Conservation (phyloP, 2,329 filamentous ascomycete genomes). For the Aspergillus melleus region DNA sequence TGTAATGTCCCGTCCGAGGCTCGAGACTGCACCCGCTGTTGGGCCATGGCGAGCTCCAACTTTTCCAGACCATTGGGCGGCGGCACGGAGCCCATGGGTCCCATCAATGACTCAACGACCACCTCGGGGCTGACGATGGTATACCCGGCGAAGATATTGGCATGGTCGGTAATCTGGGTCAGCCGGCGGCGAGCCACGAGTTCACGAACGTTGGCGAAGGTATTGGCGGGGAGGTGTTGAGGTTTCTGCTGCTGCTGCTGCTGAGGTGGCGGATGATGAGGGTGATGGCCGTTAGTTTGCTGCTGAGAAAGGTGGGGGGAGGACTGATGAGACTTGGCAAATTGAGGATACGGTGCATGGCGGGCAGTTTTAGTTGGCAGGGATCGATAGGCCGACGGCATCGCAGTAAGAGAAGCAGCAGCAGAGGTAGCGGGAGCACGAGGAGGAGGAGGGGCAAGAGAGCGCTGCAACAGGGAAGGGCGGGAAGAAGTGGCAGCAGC, state of each 20-base stretch:
- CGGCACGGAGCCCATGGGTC: conserved; percentile 41
- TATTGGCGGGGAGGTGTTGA: conserved; percentile 37
- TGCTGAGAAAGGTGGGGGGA: conserved; percentile 19
- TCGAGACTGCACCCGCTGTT: conserved; percentile 43
- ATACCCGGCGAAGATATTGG: conserved; percentile 46
- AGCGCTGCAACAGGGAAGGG: conserved; percentile 35
- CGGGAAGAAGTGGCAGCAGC: conserved; percentile 25
- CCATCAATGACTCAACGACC: conserved; percentile 45
- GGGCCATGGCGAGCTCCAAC: conserved; percentile 45
- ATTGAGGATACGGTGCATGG: conserved; percentile 39
- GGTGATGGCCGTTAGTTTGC: conserved; percentile 14
- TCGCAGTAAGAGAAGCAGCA: conserved; percentile 40
- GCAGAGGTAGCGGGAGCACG: conserved; percentile 27
- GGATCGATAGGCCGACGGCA: conserved; percentile 46
- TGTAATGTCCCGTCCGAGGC: conserved; percentile 40
- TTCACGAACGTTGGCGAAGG: conserved; percentile 43
- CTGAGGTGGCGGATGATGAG: conserved; percentile 10
- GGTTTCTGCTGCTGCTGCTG: conserved; percentile 19
- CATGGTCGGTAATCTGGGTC: conserved; percentile 47
- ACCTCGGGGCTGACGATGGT: conserved; percentile 45
- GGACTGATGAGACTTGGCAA: conserved; percentile 36
- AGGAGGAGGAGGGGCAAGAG: conserved; percentile 35
- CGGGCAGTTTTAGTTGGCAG: conserved; percentile 38
- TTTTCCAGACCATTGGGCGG: conserved; percentile 45
- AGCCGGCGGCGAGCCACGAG: conserved; percentile 43